Conservation (phyloP, 768 basidiomycete species). For the Agrocybe chaxingu region DNA sequence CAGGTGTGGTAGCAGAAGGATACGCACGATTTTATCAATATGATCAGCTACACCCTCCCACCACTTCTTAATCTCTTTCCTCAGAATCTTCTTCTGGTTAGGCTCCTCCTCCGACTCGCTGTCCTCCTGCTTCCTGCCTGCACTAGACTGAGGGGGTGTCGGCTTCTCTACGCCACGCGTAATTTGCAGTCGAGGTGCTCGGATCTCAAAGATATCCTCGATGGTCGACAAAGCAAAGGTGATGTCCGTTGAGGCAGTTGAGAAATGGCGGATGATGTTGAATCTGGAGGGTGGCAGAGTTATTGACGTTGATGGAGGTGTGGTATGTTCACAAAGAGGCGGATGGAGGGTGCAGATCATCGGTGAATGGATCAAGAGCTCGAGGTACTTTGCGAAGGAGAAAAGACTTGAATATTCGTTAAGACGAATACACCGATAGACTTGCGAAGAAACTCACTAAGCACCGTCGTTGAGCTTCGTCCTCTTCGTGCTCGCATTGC, state of each 20-base stretch:
- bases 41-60: conserved; percentile 64
- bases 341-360: conserved; percentile 30
- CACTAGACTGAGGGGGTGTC: conserved; percentile 6
- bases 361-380: conserved; percentile 48
- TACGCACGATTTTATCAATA: conserved; percentile 56
- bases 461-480: conserved; percentile 44
- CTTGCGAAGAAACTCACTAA: conserved; percentile 38
- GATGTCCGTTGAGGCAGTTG: conserved; percentile 25
- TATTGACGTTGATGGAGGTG: conserved; percentile 23
- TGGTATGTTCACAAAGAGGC: conserved; percentile 47
- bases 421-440: background rate
- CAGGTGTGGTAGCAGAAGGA: background rate
- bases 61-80: conserved; percentile 61
- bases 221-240: conserved; percentile 43
- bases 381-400: conserved; percentile 58
- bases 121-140: background rate
- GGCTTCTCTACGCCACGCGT: conserved; percentile 23
- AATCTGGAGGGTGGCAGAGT: conserved; percentile 27
- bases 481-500: conserved; percentile 31
- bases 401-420: conserved; percentile 33
- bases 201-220: conserved; percentile 60
- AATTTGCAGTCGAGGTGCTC: conserved; percentile 60
- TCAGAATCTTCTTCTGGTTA: conserved; percentile 45
- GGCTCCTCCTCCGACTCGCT: conserved; percentile 18
- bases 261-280: conserved; percentile 42